Evolutionary conservation across 177 flowering plant genomes (phyloP), one percentile per base, ranked within the genome.

Genomic region (Vitis hybrid): DNA sequence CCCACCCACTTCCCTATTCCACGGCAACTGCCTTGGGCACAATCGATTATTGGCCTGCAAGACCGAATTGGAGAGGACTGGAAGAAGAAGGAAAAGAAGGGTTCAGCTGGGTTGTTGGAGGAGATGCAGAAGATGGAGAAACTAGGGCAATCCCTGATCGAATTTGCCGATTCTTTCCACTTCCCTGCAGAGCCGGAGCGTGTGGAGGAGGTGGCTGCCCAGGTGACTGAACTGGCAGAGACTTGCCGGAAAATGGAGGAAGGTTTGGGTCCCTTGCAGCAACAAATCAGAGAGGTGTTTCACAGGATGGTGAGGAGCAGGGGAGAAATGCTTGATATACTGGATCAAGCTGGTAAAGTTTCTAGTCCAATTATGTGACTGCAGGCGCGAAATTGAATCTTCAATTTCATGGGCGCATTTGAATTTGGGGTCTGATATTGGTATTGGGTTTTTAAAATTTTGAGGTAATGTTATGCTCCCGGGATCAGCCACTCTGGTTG

Each of bases 31-130:
- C 59, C 29, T 0, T 93, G 97, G 93, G 91, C 95, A 0, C 86
- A 83, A 39, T 67, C 91, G 1, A 73, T 92, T 73, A 69, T 75
- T 12, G 82, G 76, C 45, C 62, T 91, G 20, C 96, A 89, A 26
- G 98, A 93, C 68, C 80, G 78, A 60, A 87, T 91, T 18, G 81
- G 82, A 0, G 98, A 93, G 76, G 98, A 93, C 66, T 89, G 88
- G 98, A 87, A 89, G 87, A 87, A 81, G 85, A 91, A 85, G 76
- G 97, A 91, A 85, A 93, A 93, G 89, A 87, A 83, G 33, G 86
- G 88, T 11, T 65, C 72, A 1, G 81, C 73, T 9, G 97, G 97
- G 22, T 78, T 93, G 75, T 53, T 91, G 74, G 90, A 86, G 29
- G 98, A 93, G 79, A 67, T 85, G 75, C 88, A 82, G 82, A 82